Evolutionary conservation across 2,329 filamentous ascomycete genomes (phyloP).

Genomic region (Fusarium sp.): DNA sequence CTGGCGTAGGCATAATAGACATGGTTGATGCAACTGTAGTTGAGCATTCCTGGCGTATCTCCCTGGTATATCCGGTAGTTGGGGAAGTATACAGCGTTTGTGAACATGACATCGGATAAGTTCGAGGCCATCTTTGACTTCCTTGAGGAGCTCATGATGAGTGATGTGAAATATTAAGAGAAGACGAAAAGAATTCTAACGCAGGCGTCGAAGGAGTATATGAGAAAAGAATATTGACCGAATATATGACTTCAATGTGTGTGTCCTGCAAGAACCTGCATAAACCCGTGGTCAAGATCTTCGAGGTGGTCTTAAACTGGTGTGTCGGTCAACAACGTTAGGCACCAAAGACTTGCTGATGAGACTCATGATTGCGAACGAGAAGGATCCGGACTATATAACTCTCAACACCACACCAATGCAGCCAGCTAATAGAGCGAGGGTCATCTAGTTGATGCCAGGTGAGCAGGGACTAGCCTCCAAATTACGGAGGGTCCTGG

Average conservation of each 20-base stretch:
- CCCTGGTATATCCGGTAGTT: slow-evolving; percentile 79
- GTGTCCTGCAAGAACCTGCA: slow-evolving; percentile 18
- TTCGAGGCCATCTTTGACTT: slow-evolving; percentile 59
- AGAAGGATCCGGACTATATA: slow-evolving; percentile 47
- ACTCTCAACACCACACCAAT: slow-evolving; percentile 30
- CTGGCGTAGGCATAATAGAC: slow-evolving; percentile 87
- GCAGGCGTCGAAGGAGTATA: slow-evolving; percentile 4
- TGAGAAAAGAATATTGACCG: slow-evolving; percentile 23
- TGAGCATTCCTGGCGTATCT: slow-evolving; percentile 78
- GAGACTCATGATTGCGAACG: slow-evolving; percentile 36
- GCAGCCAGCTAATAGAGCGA: slow-evolving; percentile 31
- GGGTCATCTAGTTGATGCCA: slow-evolving; percentile 39
- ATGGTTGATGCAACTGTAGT: slow-evolving; percentile 81
- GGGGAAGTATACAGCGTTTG: slow-evolving; percentile 87
- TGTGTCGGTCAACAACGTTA: slow-evolving; percentile 41
- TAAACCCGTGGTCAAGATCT: slow-evolving; percentile 33
- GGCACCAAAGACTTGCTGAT: slow-evolving; percentile 43
- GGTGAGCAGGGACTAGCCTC: slow-evolving; percentile 46
- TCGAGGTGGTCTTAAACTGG: slow-evolving; percentile 22
- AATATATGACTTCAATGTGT: slow-evolving; percentile 26
- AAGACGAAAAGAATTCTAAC: background rate
- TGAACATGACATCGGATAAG: slow-evolving; percentile 63
- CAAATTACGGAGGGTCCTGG: slow-evolving; percentile 52
- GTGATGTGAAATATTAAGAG: background rate
- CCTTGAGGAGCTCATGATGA: slow-evolving; percentile 58